phyloP scores from a whole-genome alignment of 805 yeast genomes.

The Naumovozyma dairenensis region DNA sequence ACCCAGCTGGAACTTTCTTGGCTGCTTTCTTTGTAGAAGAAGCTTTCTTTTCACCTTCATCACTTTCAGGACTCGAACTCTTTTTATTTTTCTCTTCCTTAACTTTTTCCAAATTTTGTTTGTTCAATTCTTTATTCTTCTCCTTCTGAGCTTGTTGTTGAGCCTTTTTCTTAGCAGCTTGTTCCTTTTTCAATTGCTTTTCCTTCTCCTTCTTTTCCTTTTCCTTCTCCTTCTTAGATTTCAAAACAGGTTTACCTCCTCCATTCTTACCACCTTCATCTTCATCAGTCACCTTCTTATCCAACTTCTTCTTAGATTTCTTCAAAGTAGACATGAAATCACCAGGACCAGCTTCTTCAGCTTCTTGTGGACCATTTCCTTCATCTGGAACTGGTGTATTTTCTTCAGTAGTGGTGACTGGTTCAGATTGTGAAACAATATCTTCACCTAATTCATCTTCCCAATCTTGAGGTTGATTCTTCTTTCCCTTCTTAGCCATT shows the following conservation, averaged over 20 bases:
- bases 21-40: conserved; percentile 42
- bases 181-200: conserved; percentile 83
- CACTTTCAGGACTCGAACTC: conserved; percentile 23
- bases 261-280: conserved; percentile 41
- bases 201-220: conserved; percentile 90
- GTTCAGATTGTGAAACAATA: conserved; percentile 43
- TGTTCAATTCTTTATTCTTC: conserved; percentile 42
- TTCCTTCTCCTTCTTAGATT: conserved; percentile 89
- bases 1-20: conserved; percentile 81
- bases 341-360: conserved; percentile 34
- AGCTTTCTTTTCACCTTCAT: conserved; percentile 31
- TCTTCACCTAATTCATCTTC: conserved; percentile 60
- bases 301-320: conserved; percentile 67
- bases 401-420: conserved; percentile 31
- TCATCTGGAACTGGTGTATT: conserved; percentile 16
- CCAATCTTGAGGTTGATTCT: conserved; percentile 68
- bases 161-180: conserved; percentile 77
- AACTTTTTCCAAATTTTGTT: conserved; percentile 29
- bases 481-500: conserved; percentile 49
- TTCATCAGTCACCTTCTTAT: conserved; percentile 42
- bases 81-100: conserved; percentile 31
- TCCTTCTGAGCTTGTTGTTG: conserved; percentile 53
- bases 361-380: conserved; percentile 17
- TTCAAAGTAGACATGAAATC: conserved; percentile 81
- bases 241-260: conserved; percentile 57